Base-by-base conservation (phyloP, 192 early-diverging fungal genomes). In the Umbelopsis sp. region DNA sequence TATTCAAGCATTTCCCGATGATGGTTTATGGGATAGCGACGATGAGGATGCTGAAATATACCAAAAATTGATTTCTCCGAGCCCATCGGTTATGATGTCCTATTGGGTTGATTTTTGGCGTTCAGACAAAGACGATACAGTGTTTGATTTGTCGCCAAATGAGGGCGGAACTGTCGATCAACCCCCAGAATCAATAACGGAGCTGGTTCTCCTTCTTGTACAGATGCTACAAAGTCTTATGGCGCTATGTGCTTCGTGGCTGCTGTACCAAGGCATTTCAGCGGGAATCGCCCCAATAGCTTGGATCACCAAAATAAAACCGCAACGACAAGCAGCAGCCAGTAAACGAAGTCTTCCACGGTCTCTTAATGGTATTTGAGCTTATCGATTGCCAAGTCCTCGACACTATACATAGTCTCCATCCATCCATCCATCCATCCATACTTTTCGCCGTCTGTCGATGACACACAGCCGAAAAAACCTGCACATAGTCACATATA, bases 1-100 rank as follows among this genome's bases (percentile, higher is more conserved):
- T n/a, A 62, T 62, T 7, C 56, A 62, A 62, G 56, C 56, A 12
- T 62, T 62, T 62, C 56, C 56, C 17, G 56, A 62, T 31, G 56
- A 62, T 12, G 56, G 26, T 0, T 11, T 34, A 36, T 62, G 56
- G 56, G 56, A 62, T 7, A 62, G 56, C n/a, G 56, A 62, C 56
- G 56, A 62, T 32, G 56, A 62, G 17, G 56, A 62, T n/a, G 17
- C 17, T 16, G 29, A 29, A 14, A 32, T 62, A 14, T n/a, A 62
- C 31, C 32, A 62, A 34, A 31, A 62, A 32, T 36, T 62, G 56
- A 62, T 62, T 34, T 29, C 56, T 14, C 17, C 56, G 0, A 32
- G 56, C 12, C 56, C 32, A 7, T 62, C 56, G 2, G 56, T 26
- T 32, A n/a, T 62, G 29, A 32, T 62, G 31, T 36, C 56, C 16